Conservation (phyloP, 257 asterid genomes). For the Mitragyna speciosa region DNA sequence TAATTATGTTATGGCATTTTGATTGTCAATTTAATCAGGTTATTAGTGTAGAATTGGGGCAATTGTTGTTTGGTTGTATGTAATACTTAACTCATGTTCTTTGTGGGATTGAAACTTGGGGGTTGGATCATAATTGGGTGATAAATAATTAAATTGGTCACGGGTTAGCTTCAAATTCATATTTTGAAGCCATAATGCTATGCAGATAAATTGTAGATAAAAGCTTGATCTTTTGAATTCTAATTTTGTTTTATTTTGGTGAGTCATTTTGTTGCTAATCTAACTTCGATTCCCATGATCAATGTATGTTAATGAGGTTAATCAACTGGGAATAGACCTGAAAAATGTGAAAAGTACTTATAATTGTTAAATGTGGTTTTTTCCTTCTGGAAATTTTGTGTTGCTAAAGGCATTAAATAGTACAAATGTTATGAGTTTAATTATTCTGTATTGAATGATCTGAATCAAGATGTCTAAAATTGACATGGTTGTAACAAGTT, state of each 20-base stretch:
- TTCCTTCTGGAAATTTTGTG: background rate
- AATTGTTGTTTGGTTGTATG: background rate
- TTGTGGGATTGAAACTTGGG: background rate
- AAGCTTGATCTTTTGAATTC: background rate
- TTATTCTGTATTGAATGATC: background rate
- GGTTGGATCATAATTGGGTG: background rate
- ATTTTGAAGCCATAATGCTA: background rate
- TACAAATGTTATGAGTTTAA: background rate
- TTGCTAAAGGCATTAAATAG: background rate
- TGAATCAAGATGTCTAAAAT: background rate
- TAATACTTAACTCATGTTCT: background rate
- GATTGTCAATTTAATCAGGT: background rate
- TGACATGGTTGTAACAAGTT: background rate
- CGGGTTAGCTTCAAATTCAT: background rate
- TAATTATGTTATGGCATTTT: background rate
- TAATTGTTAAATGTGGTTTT: background rate
- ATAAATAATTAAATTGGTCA: background rate
- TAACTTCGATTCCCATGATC: background rate
- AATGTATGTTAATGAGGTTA: background rate
- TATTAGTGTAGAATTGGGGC: slow-evolving; percentile 1
- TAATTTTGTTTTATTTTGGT: background rate
- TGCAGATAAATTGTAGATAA: background rate
- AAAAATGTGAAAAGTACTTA: background rate
- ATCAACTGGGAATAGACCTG: background rate
- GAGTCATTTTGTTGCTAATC: background rate